Evolutionary conservation across 345 rosid species (phyloP).

Genomic region (Sonneratia caseolaris): DNA sequence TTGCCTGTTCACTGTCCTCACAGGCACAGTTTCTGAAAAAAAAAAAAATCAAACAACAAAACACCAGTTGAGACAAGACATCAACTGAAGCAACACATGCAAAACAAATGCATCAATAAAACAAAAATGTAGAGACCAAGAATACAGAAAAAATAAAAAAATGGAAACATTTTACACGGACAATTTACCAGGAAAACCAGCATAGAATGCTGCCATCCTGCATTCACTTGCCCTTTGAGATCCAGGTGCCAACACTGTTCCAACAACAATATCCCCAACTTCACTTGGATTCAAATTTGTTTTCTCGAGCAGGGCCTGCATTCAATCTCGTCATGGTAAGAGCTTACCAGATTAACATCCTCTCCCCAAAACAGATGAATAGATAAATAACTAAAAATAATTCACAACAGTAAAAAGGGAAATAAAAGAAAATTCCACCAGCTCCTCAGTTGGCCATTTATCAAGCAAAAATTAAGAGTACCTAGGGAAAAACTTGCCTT

Average conservation of each 20-base stretch:
- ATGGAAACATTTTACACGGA: too few species aligned
- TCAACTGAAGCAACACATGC: neutral
- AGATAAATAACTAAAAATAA: neutral
- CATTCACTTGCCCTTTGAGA: conserved; percentile 89
- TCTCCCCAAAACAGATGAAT: neutral
- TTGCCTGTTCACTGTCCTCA: conserved; percentile 87
- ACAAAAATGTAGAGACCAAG: neutral
- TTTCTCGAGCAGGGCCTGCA: conserved; percentile 76
- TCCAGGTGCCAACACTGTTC: conserved; percentile 82
- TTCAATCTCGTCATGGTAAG: conserved; percentile 1
- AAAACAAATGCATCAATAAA: neutral
- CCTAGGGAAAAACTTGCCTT: conserved; percentile 27
- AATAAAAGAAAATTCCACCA: neutral
- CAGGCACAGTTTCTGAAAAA: conserved; percentile 64
- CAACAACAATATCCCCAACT: conserved; percentile 97
- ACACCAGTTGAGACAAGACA: neutral
- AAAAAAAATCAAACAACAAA: conserved; percentile 1
- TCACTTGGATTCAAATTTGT: conserved; percentile 75
- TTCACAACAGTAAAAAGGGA: neutral
- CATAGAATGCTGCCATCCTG: conserved; percentile 97
- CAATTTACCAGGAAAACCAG: conserved; percentile 78
- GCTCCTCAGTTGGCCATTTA: neutral
- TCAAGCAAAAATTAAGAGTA: neutral
- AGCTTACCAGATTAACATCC: neutral
- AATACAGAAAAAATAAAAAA: neutral